Conservation (phyloP, 2,329 filamentous ascomycete species). For the Fusarium euwallaceae region DNA sequence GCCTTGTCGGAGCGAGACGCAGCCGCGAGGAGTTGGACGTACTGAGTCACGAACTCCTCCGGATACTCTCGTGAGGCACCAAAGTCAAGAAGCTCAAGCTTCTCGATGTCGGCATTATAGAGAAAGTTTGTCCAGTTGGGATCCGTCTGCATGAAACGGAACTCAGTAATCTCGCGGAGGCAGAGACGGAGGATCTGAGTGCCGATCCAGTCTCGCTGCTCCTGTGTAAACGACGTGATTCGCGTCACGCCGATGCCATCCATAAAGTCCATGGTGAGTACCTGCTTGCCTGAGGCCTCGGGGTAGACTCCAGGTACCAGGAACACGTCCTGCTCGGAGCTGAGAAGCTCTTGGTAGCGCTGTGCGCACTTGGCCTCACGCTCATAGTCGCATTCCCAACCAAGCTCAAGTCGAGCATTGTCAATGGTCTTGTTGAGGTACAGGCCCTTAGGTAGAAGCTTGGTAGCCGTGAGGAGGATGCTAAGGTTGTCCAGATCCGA, state of each 20-base stretch:
- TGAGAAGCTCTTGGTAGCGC: slow-evolving; percentile 82
- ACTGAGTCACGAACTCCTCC: slow-evolving; percentile 80
- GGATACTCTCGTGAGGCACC: slow-evolving; percentile 92
- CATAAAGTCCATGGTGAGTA: slow-evolving; percentile 95
- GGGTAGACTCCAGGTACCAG: slow-evolving; percentile 81
- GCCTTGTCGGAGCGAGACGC: slow-evolving; percentile 78
- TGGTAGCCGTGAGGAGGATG: slow-evolving; percentile 89
- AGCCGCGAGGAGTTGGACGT: slow-evolving; percentile 83
- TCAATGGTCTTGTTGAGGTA: slow-evolving; percentile 98
- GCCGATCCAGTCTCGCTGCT: slow-evolving; percentile 95
- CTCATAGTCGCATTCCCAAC: slow-evolving; percentile 96
- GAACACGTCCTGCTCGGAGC: slow-evolving; percentile 76
- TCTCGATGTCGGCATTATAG: slow-evolving; percentile 79
- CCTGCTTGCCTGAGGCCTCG: slow-evolving; percentile 86
- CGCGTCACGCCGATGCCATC: slow-evolving; percentile 88
- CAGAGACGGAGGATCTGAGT: slow-evolving; percentile 93
- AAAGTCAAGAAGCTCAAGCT: slow-evolving; percentile 94
- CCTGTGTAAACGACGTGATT: slow-evolving; percentile 79
- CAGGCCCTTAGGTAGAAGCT: slow-evolving; percentile 88
- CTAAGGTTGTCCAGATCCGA: slow-evolving; percentile 95
- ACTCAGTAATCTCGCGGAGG: slow-evolving; percentile 92
- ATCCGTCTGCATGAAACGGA: slow-evolving; percentile 98
- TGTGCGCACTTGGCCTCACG: slow-evolving; percentile 86
- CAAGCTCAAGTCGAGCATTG: slow-evolving; percentile 91
- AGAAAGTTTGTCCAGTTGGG: slow-evolving; percentile 99